phyloP scores from a whole-genome alignment of 2,329 filamentous ascomycete species.

The Trichoderma atrobrunneum region DNA sequence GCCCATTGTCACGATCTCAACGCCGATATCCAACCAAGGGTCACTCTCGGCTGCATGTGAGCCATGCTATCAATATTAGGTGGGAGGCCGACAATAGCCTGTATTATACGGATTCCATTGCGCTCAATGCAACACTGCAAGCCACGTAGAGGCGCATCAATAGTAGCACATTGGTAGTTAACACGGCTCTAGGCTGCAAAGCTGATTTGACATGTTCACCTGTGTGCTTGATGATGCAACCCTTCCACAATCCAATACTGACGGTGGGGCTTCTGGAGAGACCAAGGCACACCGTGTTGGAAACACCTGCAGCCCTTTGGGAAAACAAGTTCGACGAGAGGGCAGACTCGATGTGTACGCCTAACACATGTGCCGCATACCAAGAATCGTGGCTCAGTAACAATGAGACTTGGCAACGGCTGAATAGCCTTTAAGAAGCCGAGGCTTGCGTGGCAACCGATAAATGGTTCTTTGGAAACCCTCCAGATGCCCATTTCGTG shows the following conservation, averaged over 20 bases:
- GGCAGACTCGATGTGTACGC: background rate
- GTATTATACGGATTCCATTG: background rate
- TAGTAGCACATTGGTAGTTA: background rate
- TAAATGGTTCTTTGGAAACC: background rate
- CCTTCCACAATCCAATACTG: background rate
- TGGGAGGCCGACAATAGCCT: background rate
- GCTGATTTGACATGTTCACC: background rate
- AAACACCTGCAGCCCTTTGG: background rate
- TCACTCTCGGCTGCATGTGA: background rate
- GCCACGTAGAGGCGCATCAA: background rate
- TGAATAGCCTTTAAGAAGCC: background rate
- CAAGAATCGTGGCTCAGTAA: background rate
- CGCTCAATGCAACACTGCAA: background rate
- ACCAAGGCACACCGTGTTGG: background rate
- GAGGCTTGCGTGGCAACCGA: background rate
- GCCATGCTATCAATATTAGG: background rate
- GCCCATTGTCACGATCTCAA: conserved; percentile 7
- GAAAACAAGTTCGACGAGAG: background rate
- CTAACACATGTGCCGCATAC: background rate
- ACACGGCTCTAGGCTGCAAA: background rate
- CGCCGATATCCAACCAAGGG: background rate
- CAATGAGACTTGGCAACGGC: background rate
- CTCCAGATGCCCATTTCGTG: background rate
- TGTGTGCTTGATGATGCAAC: background rate
- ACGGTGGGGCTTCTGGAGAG: background rate